Evolutionary conservation across 495 filamentous ascomycete genomes (phyloP).

Genomic region (Penicillium fimorum): DNA sequence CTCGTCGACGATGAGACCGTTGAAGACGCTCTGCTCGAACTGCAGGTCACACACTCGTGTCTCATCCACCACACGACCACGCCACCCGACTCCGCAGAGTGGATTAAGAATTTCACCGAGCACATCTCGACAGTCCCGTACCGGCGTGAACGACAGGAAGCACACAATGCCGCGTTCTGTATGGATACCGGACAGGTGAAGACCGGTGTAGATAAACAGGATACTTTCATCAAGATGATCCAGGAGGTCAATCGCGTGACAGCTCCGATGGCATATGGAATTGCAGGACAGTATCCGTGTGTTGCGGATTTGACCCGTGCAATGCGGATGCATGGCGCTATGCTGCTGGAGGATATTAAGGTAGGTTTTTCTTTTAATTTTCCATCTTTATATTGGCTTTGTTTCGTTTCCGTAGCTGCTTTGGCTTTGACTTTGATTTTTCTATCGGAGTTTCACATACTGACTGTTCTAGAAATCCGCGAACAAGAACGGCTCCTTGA

Average conservation of each 20-base stretch:
- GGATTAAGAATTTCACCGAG: constrained; percentile 77
- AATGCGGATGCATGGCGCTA: constrained; percentile 58
- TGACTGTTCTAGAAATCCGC: constrained; percentile 53
- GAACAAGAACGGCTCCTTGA: constrained; percentile 65
- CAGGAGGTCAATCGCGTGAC: constrained; percentile 76
- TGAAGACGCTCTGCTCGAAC: constrained; percentile 68
- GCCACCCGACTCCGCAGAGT: constrained; percentile 66
- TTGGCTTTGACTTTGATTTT: not conserved
- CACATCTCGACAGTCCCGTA: constrained; percentile 79
- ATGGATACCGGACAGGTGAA: constrained; percentile 82
- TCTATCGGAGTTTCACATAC: not conserved
- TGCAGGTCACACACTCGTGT: constrained; percentile 67
- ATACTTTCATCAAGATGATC: constrained; percentile 76
- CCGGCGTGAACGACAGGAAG: constrained; percentile 47
- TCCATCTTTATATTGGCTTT: not conserved
- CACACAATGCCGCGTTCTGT: constrained; percentile 66
- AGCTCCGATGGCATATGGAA: constrained; percentile 68
- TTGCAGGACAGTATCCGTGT: constrained; percentile 59
- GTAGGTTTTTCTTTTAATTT: constrained; percentile 26
- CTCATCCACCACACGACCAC: constrained; percentile 71
- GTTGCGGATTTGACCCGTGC: constrained; percentile 56
- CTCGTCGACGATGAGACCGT: constrained; percentile 68
- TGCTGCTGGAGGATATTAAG: constrained; percentile 58
- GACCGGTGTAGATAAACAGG: constrained; percentile 61
- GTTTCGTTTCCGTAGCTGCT: not conserved